Evolutionary conservation across 1,139 yeast species (phyloP), one percentile per base, ranked within the genome.

Genomic region (Debaryomyces udenii): DNA sequence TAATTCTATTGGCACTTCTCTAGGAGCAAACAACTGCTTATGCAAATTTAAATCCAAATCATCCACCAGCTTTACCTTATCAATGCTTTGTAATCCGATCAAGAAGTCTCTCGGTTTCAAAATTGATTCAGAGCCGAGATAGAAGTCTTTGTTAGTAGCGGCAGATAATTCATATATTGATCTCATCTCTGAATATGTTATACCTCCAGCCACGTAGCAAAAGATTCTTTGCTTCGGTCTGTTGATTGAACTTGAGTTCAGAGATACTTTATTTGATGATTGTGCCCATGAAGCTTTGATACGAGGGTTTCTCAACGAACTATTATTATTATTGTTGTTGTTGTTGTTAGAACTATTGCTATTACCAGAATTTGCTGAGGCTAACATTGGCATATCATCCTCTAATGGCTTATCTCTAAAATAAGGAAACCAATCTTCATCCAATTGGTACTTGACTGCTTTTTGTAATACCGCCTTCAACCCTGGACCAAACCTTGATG

Each of bases 191-290:
- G 91, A 78, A 49, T 85, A 81, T 0, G 98, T 89, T 30, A 87
- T 66, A 9, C 99, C 99, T 16, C 99, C 99, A 1, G 94, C 86
- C 29, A 90, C 78, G 57, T 82, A 93, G 45, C 90, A 81, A 52
- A 91, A 80, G 6, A 91, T 74, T 36, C 93, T 67, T 55, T 87
- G 96, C 49, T 80, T 77, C 33, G 80, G 77, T n/a, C 74, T 69
- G 17, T 30, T 31, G 28, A 42, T 26, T 11, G 49, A n/a, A 40
- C 27, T 38, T 38, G 46, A 47, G 40, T 34, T 40, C 42, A 45
- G 49, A 9, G 54, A 46, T 10, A 56, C 45, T 33, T 68, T 60
- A 3, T 63, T 60, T 17, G 81, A 70, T 10, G 77, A 69, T 44
- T 73, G 76, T 1, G 94, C 90, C 96, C 96, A 88, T 1, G 84